Base-by-base conservation (phyloP, 768 basidiomycete species). In the Pholiota conissans region DNA sequence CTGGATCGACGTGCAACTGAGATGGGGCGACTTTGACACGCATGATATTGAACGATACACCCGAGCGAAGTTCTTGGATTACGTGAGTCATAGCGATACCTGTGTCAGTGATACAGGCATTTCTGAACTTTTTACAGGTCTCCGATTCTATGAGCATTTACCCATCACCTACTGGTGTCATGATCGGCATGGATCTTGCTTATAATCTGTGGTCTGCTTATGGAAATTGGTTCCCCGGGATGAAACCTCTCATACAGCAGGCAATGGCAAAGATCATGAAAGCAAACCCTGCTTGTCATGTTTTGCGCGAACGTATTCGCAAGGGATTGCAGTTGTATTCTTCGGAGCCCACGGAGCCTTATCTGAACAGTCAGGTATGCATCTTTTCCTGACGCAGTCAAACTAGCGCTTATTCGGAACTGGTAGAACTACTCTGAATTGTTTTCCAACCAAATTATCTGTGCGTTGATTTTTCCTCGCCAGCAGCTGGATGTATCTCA, bases 191-290 rank as follows among this genome's bases (percentile, higher is more conserved):
- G 90, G 97, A 98, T 71, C 74, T 98, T 54, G 96, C 97, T 0
- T 98, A 98, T 76, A 99, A 98, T 73, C 68, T 99, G 58, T 97
- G 97, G 92, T 96, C 96, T 28, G 96, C 93, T 1, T 99, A 96
- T 66, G 97, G 97, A 60, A 96, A 96, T 71, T 98, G 93, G 93
- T 97, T 98, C 89, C 97, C 97, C 13, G 96, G 97, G 46, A 85
- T 98, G 83, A 98, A 98, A 75, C 95, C 95, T 4, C 82, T 99
- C 59, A 89, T 99, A 57, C 96, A 97, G 71, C 95, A 97, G 74
- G 97, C 96, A 5, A 97, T 99, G 95, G 94, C 91, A 11, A 99
- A 98, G 82, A 91, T 99, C 72, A 96, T 98, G 94, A 99, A 99
- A 75, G 97, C 97, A 52, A 98, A 99, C 67, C 97, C 97, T 24